Evolutionary conservation across 306 rosid genomes (phyloP).

Genomic region (Vigna radiata): DNA sequence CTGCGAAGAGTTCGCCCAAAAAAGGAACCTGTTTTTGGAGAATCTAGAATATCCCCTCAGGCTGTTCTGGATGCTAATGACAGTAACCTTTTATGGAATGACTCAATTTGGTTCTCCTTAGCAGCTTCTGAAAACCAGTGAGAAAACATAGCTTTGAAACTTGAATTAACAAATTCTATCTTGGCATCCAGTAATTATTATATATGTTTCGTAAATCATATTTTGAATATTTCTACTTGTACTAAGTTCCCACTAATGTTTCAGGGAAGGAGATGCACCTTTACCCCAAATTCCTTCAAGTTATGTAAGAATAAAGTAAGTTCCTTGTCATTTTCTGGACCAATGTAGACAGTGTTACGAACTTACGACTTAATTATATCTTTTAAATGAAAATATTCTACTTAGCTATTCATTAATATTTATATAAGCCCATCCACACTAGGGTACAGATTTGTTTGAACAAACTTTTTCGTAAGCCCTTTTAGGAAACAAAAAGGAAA

Average conservation of each 20-base stretch:
- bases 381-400: too few relatives aligned
- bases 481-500: too few relatives aligned
- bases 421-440: neutral
- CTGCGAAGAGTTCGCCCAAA: conserved; percentile 60
- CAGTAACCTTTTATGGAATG: conserved; percentile 50
- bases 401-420: conserved; percentile 9
- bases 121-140: conserved; percentile 77
- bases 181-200: conserved; percentile 15
- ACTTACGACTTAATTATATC: too few relatives aligned
- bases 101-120: conserved; percentile 81
- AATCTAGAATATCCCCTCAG: conserved; percentile 58
- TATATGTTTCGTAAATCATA: neutral
- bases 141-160: conserved; percentile 50
- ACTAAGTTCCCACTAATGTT: conserved; percentile 45
- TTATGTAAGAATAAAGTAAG: conserved; percentile 78
- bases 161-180: conserved; percentile 4
- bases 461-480: too few relatives aligned
- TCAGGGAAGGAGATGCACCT: conserved; percentile 72
- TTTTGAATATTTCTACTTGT: neutral
- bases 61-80: conserved; percentile 54
- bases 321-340: conserved; percentile 25
- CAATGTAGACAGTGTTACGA: neutral
- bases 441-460: too few relatives aligned
- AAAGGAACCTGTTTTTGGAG: conserved; percentile 61
- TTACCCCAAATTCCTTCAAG: conserved; percentile 69